Percentiles rank a stretch among this genome's conserved stretches.
phyloP scores from a whole-genome alignment of 768 basidiomycete genomes.

The Hirschioporus abietinus region DNA sequence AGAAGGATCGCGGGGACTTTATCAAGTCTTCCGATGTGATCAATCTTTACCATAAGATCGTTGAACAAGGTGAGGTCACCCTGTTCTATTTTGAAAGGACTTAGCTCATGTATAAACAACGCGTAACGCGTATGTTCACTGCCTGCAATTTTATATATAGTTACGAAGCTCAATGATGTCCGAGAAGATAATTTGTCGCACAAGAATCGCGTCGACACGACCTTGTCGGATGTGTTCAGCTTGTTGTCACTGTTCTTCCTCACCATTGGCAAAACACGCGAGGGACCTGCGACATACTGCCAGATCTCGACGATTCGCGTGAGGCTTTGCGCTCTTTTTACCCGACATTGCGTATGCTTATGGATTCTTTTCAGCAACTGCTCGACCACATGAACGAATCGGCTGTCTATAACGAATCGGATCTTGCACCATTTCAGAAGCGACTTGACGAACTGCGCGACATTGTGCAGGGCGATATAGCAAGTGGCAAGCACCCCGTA shows the following conservation, averaged over 20 bases:
- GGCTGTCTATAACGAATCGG: constrained; percentile 86
- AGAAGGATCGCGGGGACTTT: constrained; percentile 89
- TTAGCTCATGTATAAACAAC: not conserved
- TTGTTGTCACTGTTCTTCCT: constrained; percentile 96
- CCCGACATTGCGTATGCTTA: not conserved
- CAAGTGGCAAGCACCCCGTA: constrained; percentile 76
- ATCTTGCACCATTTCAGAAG: constrained; percentile 82
- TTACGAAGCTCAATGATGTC: constrained; percentile 88
- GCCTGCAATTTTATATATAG: constrained; percentile 31
- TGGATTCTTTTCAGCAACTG: constrained; percentile 61
- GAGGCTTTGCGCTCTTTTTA: constrained; percentile 32
- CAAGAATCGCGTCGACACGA: constrained; percentile 91
- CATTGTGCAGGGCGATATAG: constrained; percentile 80
- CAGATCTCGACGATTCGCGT: constrained; percentile 96
- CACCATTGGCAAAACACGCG: constrained; percentile 93
- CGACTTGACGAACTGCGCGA: constrained; percentile 77
- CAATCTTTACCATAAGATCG: constrained; percentile 84
- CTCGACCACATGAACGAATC: constrained; percentile 95
- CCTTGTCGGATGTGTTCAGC: constrained; percentile 92
- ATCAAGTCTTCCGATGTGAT: constrained; percentile 93
- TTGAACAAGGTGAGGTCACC: constrained; percentile 74
- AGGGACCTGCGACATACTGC: constrained; percentile 92
- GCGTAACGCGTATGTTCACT: not conserved
- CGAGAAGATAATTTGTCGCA: constrained; percentile 70
- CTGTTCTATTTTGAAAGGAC: not conserved